A percentile compares a stretch with the other conserved stretches of the same genome.
phyloP scores from a whole-genome alignment of 192 early-diverging fungal species.

The Mortierella alpina region DNA sequence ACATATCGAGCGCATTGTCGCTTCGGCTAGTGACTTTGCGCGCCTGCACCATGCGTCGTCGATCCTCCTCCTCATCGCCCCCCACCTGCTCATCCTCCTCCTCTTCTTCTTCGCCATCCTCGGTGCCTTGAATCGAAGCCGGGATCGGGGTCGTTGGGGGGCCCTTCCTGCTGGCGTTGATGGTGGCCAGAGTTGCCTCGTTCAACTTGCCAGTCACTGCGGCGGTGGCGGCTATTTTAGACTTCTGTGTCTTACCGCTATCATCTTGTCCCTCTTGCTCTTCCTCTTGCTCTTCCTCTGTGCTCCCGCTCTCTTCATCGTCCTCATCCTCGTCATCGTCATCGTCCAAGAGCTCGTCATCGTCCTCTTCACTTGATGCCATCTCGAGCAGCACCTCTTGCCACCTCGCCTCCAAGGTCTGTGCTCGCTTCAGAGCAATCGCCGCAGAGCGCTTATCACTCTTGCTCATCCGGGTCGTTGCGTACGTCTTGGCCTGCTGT shows the following conservation, averaged over 20 bases:
- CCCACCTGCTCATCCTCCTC: conserved; percentile 5
- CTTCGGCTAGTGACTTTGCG: conserved; percentile 27
- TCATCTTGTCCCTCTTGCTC: conserved; percentile 1
- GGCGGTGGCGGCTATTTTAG: not conserved
- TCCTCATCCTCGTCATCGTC: conserved; percentile 31
- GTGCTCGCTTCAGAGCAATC: conserved; percentile 42
- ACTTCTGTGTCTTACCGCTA: not conserved
- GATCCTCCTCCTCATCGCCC: conserved; percentile 22
- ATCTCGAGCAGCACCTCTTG: conserved; percentile 47
- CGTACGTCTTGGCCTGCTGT: conserved; percentile 50
- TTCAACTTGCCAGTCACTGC: not conserved
- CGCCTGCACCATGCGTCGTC: conserved; percentile 9
- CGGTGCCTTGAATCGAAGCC: not conserved
- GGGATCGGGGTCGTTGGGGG: not conserved
- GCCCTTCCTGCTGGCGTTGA: not conserved
- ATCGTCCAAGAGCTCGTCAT: conserved; percentile 34
- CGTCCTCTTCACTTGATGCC: conserved; percentile 47
- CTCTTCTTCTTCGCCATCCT: not conserved
- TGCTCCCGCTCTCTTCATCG: not conserved
- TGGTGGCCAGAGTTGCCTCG: not conserved
- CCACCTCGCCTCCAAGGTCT: conserved; percentile 43
- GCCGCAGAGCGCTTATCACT: conserved; percentile 45
- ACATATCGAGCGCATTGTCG: conserved; percentile 30
- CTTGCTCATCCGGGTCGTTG: conserved; percentile 48
- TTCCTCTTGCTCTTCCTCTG: conserved; percentile 18